phyloP scores from a whole-genome alignment of 148 eudicot species.

The Diospyros kaki region DNA sequence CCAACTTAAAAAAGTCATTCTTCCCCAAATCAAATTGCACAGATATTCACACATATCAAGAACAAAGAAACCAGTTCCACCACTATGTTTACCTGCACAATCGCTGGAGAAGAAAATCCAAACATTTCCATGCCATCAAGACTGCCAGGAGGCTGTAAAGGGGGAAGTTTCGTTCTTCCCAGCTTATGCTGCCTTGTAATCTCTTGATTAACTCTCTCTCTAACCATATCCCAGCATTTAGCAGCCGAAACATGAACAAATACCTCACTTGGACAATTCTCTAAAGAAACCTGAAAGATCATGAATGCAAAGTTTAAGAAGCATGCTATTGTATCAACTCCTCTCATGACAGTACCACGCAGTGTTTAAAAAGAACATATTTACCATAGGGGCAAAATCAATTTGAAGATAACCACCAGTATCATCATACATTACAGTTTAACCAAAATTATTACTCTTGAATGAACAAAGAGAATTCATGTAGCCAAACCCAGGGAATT shows the following conservation, averaged over 20 bases:
- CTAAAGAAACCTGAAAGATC: conserved; percentile 64
- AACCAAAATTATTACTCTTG: no score
- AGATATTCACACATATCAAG: neutral
- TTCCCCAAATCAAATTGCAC: neutral
- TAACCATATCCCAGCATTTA: conserved; percentile 93
- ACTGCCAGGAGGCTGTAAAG: conserved; percentile 95
- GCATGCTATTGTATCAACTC: neutral
- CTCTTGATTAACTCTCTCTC: conserved; percentile 82
- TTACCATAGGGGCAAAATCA: no score
- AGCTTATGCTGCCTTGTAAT: conserved; percentile 80
- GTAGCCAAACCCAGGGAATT: no score
- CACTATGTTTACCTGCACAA: conserved; percentile 59
- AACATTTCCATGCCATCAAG: conserved; percentile 93
- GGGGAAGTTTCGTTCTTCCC: conserved; percentile 67
- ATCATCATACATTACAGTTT: no score
- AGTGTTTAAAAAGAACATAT: neutral
- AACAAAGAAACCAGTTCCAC: neutral
- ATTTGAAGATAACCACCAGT: no score
- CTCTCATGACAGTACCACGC: neutral
- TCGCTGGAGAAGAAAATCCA: conserved; percentile 83
- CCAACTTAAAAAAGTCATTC: neutral
- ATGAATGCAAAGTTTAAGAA: neutral
- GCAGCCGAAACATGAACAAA: conserved; percentile 63
- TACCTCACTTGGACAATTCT: conserved; percentile 64
- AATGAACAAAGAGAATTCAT: no score